These are phyloP conservation scores for Papiliotrema flavescens DNA, from an alignment of 1,284 basidiomycete species.

Conservation along the genomic window DNA sequence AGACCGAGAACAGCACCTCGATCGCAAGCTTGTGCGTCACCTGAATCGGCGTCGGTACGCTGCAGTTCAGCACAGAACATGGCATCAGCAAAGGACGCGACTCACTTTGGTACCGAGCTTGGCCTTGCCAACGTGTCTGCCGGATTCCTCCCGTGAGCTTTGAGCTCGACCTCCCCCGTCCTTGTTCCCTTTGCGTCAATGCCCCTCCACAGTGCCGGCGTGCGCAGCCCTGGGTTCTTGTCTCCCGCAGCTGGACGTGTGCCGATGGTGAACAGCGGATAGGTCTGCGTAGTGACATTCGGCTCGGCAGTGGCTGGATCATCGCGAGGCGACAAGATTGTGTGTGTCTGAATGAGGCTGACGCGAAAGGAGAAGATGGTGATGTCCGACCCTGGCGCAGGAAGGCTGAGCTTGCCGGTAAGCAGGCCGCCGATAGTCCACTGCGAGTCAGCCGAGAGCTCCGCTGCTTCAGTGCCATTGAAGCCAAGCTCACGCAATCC, in stretches of 20 bases:
- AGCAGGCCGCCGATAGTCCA: conserved; percentile 37
- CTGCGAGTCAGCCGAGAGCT: conserved; percentile 10
- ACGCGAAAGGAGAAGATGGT: conserved; percentile 38
- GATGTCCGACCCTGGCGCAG: conserved; percentile 15
- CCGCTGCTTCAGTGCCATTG: no score
- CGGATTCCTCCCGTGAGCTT: conserved; percentile 17
- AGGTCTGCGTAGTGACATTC: conserved; percentile 8
- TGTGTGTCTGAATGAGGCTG: conserved; percentile 28
- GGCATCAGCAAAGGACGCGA: background rate
- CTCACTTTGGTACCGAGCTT: conserved; percentile 19
- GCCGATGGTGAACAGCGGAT: background rate
- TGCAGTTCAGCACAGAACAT: conserved; percentile 1
- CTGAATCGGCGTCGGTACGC: conserved; percentile 35
- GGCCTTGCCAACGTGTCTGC: conserved; percentile 22
- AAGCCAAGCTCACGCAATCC: conserved; percentile 20
- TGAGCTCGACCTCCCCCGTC: conserved; percentile 3
- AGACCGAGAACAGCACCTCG: conserved; percentile 39
- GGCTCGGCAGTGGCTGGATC: conserved; percentile 10
- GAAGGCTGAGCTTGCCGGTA: conserved; percentile 17
- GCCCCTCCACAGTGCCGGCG: conserved; percentile 21
- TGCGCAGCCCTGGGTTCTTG: background rate
- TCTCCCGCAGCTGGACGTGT: background rate
- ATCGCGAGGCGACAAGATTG: conserved; percentile 30
- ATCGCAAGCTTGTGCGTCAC: conserved; percentile 32
- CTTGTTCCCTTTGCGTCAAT: conserved; percentile 9